Conservation (phyloP, 768 basidiomycete genomes). For the Gymnopilus junonius region DNA sequence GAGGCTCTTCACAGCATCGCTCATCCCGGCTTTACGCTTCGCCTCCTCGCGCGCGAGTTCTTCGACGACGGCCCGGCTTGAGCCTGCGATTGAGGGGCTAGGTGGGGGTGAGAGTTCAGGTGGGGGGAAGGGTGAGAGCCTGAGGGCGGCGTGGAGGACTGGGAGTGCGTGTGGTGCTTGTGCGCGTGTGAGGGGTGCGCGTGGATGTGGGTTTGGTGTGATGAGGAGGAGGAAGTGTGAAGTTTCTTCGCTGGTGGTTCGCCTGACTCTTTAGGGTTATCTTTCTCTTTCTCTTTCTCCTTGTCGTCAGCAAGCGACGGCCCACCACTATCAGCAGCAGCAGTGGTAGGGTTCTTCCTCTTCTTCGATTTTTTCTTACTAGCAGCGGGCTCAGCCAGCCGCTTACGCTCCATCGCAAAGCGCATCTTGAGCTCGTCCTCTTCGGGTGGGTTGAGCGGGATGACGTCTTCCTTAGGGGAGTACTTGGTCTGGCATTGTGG, state of each 20-base stretch:
- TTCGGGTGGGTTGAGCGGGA: conserved; percentile 68
- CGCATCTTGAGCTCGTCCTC: conserved; percentile 70
- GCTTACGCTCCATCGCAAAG: conserved; percentile 57
- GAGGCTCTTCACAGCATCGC: conserved; percentile 81
- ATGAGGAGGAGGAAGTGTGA: neutral
- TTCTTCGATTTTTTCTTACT: conserved; percentile 70
- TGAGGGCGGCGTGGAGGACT: no score
- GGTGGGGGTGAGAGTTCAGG: no score
- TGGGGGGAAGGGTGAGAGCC: no score
- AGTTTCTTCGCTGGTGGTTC: conserved; percentile 51
- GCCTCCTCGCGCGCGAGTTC: conserved; percentile 82
- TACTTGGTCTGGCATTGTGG: conserved; percentile 81
- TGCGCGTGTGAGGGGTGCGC: no score
- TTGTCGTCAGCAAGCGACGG: neutral
- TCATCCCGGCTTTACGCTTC: conserved; percentile 85
- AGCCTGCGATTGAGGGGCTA: conserved; percentile 58
- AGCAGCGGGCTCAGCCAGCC: conserved; percentile 56
- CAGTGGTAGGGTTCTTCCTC: conserved; percentile 45
- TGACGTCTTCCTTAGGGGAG: conserved; percentile 53
- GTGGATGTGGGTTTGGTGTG: neutral
- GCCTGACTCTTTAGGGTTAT: conserved; percentile 28
- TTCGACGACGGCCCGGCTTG: conserved; percentile 68
- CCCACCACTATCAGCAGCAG: no score
- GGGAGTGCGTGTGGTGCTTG: neutral
- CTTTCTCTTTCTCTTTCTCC: neutral